Conservation (phyloP, 371 early-diverging fungal genomes). For the Lichtheimia hyalospora region DNA sequence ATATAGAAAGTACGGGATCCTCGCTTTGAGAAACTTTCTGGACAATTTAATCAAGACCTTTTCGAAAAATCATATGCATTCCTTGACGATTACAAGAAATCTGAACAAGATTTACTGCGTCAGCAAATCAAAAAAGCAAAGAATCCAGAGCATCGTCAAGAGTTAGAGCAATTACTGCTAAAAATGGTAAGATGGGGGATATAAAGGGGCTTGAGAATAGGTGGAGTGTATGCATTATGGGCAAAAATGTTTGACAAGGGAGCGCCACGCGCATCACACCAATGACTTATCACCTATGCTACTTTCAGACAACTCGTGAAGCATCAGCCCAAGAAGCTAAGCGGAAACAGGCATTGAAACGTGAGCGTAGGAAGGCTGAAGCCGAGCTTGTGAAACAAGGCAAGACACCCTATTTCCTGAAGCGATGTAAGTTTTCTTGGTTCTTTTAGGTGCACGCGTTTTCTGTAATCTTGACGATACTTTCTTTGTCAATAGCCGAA, state of each 20-base stretch:
- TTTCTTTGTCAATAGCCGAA: slow-evolving; percentile 52
- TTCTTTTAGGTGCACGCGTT: background rate
- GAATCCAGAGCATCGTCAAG: slow-evolving; percentile 52
- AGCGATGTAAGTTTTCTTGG: slow-evolving; percentile 61
- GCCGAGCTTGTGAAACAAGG: slow-evolving; percentile 76
- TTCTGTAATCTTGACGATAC: background rate
- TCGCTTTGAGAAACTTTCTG: slow-evolving; percentile 83
- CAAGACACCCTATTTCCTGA: slow-evolving; percentile 89
- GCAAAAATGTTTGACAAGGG: too few species aligned
- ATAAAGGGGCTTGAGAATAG: background rate
- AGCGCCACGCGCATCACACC: too few species aligned
- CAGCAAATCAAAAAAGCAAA: slow-evolving; percentile 63
- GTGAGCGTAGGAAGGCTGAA: slow-evolving; percentile 81
- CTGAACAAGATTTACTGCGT: slow-evolving; percentile 69
- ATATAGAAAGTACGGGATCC: slow-evolving; percentile 79
- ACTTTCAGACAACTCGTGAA: slow-evolving; percentile 33
- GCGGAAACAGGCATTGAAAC: slow-evolving; percentile 62
- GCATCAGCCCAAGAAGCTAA: slow-evolving; percentile 51
- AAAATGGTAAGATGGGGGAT: slow-evolving; percentile 50
- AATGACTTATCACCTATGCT: background rate
- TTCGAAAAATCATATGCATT: slow-evolving; percentile 87
- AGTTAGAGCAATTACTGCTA: slow-evolving; percentile 43
- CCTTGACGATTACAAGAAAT: slow-evolving; percentile 69
- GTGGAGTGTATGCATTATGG: slow-evolving; percentile 1
- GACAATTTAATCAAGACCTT: slow-evolving; percentile 82